A percentile compares a stretch with the other conserved stretches of the same genome.
phyloP scores from a whole-genome alignment of 2,329 filamentous ascomycete species.

The Botrytis tulipae region DNA sequence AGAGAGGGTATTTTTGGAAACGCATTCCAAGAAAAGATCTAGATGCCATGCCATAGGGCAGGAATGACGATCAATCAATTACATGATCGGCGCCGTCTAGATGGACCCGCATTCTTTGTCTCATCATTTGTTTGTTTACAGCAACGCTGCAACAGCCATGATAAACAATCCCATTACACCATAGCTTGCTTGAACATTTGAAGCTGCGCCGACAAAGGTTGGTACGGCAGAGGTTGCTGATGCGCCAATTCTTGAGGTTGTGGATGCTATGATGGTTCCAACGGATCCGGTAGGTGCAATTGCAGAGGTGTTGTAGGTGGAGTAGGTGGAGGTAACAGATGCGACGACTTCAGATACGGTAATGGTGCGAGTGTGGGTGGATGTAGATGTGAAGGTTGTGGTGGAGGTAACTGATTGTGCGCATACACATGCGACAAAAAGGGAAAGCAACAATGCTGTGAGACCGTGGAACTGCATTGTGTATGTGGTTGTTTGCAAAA shows the following conservation, averaged over 20 bases:
- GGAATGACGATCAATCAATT: conserved; percentile 5
- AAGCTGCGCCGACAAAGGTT: not conserved
- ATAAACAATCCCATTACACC: conserved; percentile 13
- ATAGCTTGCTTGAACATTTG: conserved; percentile 9
- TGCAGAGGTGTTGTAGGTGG: conserved; percentile 2
- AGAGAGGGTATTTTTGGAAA: not conserved
- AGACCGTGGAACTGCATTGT: conserved; percentile 17
- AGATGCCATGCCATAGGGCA: not conserved
- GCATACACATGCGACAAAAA: conserved; percentile 17
- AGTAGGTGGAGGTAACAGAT: conserved; percentile 8
- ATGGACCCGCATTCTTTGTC: conserved; percentile 15
- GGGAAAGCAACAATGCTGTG: conserved; percentile 15
- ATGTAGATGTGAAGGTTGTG: conserved; percentile 9
- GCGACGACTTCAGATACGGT: conserved; percentile 15
- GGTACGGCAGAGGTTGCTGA: not conserved
- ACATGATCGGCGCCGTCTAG: not conserved
- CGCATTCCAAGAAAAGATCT: conserved; percentile 14
- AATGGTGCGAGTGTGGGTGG: conserved; percentile 14
- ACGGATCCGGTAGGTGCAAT: conserved; percentile 6
- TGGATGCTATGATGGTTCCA: conserved; percentile 3
- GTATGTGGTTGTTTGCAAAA: not conserved
- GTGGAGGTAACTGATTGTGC: conserved; percentile 3
- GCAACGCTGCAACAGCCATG: conserved; percentile 9
- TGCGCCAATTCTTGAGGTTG: not conserved
- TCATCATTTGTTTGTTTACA: conserved; percentile 14